Base-by-base conservation (phyloP, 257 asterid species). In the Fraxinus excelsior region DNA sequence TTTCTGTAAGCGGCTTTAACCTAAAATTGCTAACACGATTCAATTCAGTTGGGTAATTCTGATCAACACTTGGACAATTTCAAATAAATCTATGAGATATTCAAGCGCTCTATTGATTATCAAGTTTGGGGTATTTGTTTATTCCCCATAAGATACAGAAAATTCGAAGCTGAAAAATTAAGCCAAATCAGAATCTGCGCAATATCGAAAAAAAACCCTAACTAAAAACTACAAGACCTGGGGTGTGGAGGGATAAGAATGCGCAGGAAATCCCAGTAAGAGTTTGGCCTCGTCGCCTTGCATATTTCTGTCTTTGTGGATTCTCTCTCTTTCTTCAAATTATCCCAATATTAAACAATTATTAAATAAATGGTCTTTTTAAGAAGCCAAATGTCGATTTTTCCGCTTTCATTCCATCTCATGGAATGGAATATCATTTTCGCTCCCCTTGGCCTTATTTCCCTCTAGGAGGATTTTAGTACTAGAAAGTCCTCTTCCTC, bases 1-100 rank as follows among this genome's bases (percentile, higher is more conserved):
- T 70, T 80, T 83, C 82, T 86, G 85, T 90, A 91, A 9, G 97
- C 96, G 70, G 88, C 84, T 83, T 91, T 91, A n/a, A 91, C 82
- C 97, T 91, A 75, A 19, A 73, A 53, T 51, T 19, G 25, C 7
- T 42, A 13, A 42, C 18, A 42, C 51, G 16, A 42, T 42, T 42
- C 51, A 42, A 13, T 18, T 56, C 28, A n/a, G 26, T 19, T 56
- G 65, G 4, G 65, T n/a, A 56, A 18, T 56, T 56, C 10, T 14
- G 62, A 18, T 51, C 51, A 44, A 44, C 58, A 46, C 58, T 46
- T 46, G 56, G 7, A 46, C 21, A 46, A 46, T 13, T 46, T 46
- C n/a, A 44, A 44, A 44, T 14, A 44, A 44, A 44, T 11, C 5
- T 44, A 13, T 14, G 19, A 44, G 53, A 14, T 44, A 44, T 44